Evolutionary conservation across 2,329 filamentous ascomycete species (phyloP).

Genomic region (Aspergillus ochraceus): DNA sequence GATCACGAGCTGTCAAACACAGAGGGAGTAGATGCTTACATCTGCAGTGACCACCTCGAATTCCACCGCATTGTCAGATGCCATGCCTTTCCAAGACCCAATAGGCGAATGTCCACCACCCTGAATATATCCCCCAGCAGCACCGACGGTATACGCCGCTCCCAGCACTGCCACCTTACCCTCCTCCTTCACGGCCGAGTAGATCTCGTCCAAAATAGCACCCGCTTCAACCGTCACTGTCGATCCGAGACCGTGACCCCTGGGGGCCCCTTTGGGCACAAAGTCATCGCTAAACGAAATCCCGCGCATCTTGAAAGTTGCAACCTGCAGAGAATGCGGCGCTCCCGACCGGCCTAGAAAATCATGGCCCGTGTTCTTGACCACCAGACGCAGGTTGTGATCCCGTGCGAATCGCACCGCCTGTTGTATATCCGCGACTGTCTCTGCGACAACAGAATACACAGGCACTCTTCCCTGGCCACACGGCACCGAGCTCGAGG

Average conservation of each 20-base stretch:
- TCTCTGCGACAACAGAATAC: conserved; percentile 37
- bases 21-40: conserved; percentile 4
- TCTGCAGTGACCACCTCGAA: conserved; percentile 50
- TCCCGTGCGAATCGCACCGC: conserved; percentile 37
- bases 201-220: conserved; percentile 10
- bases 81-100: conserved; percentile 52
- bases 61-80: conserved; percentile 51
- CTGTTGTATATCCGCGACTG: conserved; percentile 33
- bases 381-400: conserved; percentile 16
- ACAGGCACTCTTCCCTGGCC: conserved; percentile 38
- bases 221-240: conserved; percentile 10
- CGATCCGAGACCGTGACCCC: background rate
- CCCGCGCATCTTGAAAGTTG: conserved; percentile 19
- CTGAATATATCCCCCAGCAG: conserved; percentile 38
- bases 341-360: conserved; percentile 24
- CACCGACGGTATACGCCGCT: conserved; percentile 16
- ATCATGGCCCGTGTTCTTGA: conserved; percentile 21
- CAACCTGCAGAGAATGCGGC: conserved; percentile 33
- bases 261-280: conserved; percentile 13
- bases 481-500: conserved; percentile 24
- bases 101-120: conserved; percentile 47
- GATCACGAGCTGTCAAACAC: background rate
- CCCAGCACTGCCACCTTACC: conserved; percentile 10
- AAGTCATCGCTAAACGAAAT: conserved; percentile 10
- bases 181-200: background rate